Evolutionary conservation across 2,329 filamentous ascomycete genomes (phyloP), one percentile per base, ranked within the genome.

Genomic region (Colletotrichum abscissum): DNA sequence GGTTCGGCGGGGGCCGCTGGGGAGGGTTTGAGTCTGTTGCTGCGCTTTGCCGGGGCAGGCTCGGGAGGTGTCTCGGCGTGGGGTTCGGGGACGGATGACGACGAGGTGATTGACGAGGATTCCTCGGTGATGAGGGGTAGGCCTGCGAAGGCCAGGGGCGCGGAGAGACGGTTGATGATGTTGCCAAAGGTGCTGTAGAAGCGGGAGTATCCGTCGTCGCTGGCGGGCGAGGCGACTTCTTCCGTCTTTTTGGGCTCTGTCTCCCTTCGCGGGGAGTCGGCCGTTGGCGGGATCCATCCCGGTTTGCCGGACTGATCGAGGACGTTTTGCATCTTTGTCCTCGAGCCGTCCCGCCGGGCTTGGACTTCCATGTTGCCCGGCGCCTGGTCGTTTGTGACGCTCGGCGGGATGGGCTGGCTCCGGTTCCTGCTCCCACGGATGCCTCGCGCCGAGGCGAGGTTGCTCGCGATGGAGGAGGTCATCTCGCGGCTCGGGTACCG

Each of bases 141-240:
- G 1, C 96, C 96, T 5, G 97, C 95, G 84, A 98, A 99, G 4
- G 95, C 96, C 35, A 99, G 86, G 1, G 95, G 95, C 0, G 95
- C 95, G 0, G 96, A 97, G 14, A 98, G 90, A 77, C 92, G 93
- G 74, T 95, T 97, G 79, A 98, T 94, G 60, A 98, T 90, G 67
- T 90, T 94, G 68, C 95, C 95, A 78, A 98, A 98, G 1, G 95
- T 95, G 72, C 90, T 95, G 83, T 98, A 99, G 84, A 98, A 99
- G 67, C 92, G 91, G 7, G 94, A 91, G 80, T 98, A 99, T 6
- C 94, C 92, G 69, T 96, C 95, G 38, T 97, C 94, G 77, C 83
- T 85, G 3, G 78, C 76, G 2, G 70, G 59, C n/a, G 71, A 69
- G 58, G 77, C 11, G 4, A 76, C 33, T 60, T 84, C 81, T n/a